These are phyloP conservation scores for Tolypocladium tundrense DNA, from an alignment of 2,329 filamentous ascomycete species.

Conservation along the genomic window DNA sequence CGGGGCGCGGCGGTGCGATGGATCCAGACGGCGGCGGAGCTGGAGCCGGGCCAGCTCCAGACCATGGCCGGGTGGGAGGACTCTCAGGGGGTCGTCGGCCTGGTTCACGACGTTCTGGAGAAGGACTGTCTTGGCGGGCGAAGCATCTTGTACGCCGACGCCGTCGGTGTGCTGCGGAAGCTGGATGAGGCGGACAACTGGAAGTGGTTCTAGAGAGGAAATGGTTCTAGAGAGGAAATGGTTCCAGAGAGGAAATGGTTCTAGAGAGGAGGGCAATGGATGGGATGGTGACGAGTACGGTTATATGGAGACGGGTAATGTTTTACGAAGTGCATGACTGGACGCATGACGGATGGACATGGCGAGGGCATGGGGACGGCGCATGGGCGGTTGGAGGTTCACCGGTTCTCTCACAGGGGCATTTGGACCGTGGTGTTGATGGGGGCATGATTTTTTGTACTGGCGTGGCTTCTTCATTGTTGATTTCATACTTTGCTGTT, in stretches of 20 bases:
- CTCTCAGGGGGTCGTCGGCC: slow-evolving; percentile 37
- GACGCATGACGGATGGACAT: not conserved
- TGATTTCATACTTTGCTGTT: not conserved
- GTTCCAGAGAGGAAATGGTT: slow-evolving; percentile 20
- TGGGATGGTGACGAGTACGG: not conserved
- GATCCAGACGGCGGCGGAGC: slow-evolving; percentile 30
- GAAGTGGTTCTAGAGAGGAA: slow-evolving; percentile 23
- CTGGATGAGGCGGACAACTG: slow-evolving; percentile 34
- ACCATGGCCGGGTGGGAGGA: slow-evolving; percentile 21
- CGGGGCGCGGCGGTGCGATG: slow-evolving; percentile 19
- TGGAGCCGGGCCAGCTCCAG: slow-evolving; percentile 28
- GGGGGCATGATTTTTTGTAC: not conserved
- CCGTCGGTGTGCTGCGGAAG: slow-evolving; percentile 39
- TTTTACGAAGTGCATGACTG: slow-evolving; percentile 1
- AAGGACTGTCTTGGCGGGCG: slow-evolving; percentile 36
- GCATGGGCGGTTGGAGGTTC: not conserved
- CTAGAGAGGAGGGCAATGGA: not conserved
- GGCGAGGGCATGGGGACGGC: not conserved
- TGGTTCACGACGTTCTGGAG: slow-evolving; percentile 36
- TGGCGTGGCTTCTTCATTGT: not conserved
- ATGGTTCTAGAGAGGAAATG: slow-evolving; percentile 24
- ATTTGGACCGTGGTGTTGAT: not conserved
- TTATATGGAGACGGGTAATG: not conserved
- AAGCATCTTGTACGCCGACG: slow-evolving; percentile 42
- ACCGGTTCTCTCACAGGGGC: too few relatives aligned